These are phyloP conservation scores for Lentithecium fluviatile DNA, from an alignment of 495 filamentous ascomycete species.

Conservation along the genomic window DNA sequence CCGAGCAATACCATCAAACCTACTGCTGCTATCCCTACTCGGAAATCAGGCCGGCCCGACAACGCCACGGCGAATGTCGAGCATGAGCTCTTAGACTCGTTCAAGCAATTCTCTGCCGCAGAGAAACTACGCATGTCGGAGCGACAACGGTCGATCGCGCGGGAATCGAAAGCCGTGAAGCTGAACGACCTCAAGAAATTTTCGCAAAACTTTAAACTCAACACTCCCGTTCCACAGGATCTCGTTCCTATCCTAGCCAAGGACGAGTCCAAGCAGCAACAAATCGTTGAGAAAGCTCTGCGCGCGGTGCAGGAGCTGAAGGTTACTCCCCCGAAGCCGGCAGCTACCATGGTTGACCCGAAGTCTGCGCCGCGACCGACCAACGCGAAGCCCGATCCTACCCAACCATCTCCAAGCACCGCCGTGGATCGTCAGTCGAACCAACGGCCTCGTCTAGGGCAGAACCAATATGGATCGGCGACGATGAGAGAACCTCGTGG, in stretches of 20 bases:
- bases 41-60: constrained; percentile 43
- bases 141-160: constrained; percentile 64
- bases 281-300: constrained; percentile 80
- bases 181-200: constrained; percentile 94
- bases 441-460: constrained; percentile 46
- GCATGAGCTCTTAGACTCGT: constrained; percentile 70
- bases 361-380: constrained; percentile 29
- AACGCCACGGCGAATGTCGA: constrained; percentile 78
- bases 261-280: constrained; percentile 84
- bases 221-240: constrained; percentile 86
- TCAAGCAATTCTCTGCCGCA: constrained; percentile 75
- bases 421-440: constrained; percentile 50
- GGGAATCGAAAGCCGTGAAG: constrained; percentile 80
- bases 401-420: constrained; percentile 22
- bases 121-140: constrained; percentile 74
- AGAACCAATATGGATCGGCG: constrained; percentile 26
- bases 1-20: constrained; percentile 38
- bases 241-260: constrained; percentile 94
- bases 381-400: constrained; percentile 26
- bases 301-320: constrained; percentile 49
- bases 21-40: constrained; percentile 31
- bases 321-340: constrained; percentile 51
- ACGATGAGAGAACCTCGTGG: constrained; percentile 32
- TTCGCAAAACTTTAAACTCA: constrained; percentile 86
- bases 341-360: constrained; percentile 36